Evolutionary conservation across 768 basidiomycete species (phyloP).

Genomic region (Suillus hirtellus): DNA sequence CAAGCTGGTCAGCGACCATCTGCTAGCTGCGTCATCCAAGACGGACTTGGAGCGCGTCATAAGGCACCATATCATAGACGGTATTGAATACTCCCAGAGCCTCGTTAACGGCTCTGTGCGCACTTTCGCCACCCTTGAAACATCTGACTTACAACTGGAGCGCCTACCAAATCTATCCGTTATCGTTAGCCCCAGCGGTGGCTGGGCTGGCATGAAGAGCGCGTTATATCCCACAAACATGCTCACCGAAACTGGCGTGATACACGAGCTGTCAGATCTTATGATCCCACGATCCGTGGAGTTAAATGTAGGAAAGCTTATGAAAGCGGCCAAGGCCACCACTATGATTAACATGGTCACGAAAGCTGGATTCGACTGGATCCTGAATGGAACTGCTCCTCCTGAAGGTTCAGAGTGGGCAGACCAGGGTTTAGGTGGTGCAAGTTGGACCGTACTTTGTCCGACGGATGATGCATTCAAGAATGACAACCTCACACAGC

Average conservation of each 20-base stretch:
- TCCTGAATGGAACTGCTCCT: conserved; percentile 81
- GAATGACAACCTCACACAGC: conserved; percentile 72
- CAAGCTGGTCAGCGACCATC: conserved; percentile 78
- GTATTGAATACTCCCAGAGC: conserved; percentile 68
- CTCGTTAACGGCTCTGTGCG: conserved; percentile 65
- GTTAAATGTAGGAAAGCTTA: conserved; percentile 85
- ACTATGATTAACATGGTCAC: conserved; percentile 86
- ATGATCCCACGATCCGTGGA: conserved; percentile 86
- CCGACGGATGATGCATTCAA: conserved; percentile 94
- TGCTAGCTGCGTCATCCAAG: conserved; percentile 77
- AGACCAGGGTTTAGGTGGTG: conserved; percentile 44
- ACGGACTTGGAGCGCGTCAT: conserved; percentile 81
- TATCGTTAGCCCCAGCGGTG: conserved; percentile 64
- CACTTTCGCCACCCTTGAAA: conserved; percentile 82
- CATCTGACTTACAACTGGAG: conserved; percentile 75
- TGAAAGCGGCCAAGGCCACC: conserved; percentile 83
- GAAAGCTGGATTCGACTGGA: conserved; percentile 88
- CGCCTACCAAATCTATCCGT: conserved; percentile 53
- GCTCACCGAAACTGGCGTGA: conserved; percentile 86
- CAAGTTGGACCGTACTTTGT: conserved; percentile 86
- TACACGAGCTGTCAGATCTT: conserved; percentile 85
- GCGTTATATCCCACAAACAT: conserved; percentile 59
- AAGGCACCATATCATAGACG: conserved; percentile 80
- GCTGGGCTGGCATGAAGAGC: conserved; percentile 72
- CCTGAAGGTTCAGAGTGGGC: conserved; percentile 72